phyloP scores from a whole-genome alignment of 2,329 filamentous ascomycete species.

The Lasiodiplodia citricola region DNA sequence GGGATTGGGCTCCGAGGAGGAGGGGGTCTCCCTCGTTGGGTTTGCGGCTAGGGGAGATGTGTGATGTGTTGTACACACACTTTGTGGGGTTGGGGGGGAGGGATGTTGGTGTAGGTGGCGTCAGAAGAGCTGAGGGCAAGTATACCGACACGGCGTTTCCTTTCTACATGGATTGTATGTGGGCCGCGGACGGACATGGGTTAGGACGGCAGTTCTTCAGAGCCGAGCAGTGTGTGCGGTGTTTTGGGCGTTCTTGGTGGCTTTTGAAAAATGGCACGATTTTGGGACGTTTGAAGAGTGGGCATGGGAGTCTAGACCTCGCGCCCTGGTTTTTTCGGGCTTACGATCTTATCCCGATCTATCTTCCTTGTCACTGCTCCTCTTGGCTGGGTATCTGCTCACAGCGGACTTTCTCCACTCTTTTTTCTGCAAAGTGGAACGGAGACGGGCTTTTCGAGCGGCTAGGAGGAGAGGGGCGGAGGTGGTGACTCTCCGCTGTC shows the following conservation, averaged over 20 bases:
- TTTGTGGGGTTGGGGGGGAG: background rate
- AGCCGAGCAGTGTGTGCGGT: background rate
- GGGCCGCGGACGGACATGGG: background rate
- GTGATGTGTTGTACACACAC: background rate
- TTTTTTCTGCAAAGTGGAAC: background rate
- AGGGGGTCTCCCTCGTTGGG: background rate
- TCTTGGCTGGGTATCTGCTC: background rate
- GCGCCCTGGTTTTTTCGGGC: background rate
- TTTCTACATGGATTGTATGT: background rate
- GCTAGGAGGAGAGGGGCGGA: background rate
- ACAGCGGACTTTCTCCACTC: background rate
- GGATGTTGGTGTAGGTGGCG: background rate
- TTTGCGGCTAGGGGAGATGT: background rate
- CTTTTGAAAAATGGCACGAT: background rate
- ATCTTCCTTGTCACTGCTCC: background rate
- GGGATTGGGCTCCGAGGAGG: background rate
- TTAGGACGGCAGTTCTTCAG: background rate
- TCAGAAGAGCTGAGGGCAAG: background rate
- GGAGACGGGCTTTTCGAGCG: background rate
- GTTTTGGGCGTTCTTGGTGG: background rate
- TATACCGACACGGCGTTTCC: background rate
- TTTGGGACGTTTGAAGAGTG: background rate
- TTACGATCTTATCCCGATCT: background rate
- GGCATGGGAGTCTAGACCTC: background rate
- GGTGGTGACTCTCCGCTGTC: background rate